Evolutionary conservation across 2,329 filamentous ascomycete genomes (phyloP).

Genomic region (Hypoxylon sp.): DNA sequence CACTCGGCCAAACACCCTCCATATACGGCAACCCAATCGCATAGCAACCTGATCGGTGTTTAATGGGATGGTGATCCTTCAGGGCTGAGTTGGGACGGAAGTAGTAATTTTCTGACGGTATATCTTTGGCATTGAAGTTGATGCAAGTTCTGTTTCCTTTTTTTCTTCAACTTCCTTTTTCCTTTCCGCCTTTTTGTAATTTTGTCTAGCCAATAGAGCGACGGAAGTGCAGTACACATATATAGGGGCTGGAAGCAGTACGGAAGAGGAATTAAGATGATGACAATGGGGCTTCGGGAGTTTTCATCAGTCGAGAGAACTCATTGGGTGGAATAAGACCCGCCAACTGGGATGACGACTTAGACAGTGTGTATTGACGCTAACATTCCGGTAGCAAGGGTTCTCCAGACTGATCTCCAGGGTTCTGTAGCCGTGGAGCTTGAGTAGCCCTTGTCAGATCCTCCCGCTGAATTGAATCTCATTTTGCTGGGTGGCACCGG

Average conservation of each 20-base stretch:
- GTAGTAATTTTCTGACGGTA: not conserved
- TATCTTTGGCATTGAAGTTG: constrained; percentile 4
- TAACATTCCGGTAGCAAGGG: constrained; percentile 20
- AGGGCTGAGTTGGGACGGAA: not conserved
- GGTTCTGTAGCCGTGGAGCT: constrained; percentile 35
- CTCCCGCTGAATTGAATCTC: constrained; percentile 4
- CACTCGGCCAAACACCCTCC: not conserved
- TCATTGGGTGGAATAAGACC: constrained; percentile 22
- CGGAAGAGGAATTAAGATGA: constrained; percentile 13
- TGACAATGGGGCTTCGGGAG: constrained; percentile 18
- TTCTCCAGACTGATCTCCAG: constrained; percentile 42
- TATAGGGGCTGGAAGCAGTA: constrained; percentile 12
- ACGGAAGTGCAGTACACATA: not conserved
- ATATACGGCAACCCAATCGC: constrained; percentile 9
- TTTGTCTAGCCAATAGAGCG: constrained; percentile 21
- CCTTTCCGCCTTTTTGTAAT: constrained; percentile 24
- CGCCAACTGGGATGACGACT: constrained; percentile 21
- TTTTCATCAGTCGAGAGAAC: constrained; percentile 4
- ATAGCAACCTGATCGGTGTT: not conserved
- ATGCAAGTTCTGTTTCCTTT: constrained; percentile 5
- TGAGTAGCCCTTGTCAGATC: constrained; percentile 7
- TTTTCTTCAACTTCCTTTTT: constrained; percentile 23
- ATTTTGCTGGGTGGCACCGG: constrained; percentile 2
- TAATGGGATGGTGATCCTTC: constrained; percentile 4
- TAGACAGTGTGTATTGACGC: constrained; percentile 30